Base-by-base conservation (phyloP, 495 filamentous ascomycete genomes). In the Hypoxylon perforatum region DNA sequence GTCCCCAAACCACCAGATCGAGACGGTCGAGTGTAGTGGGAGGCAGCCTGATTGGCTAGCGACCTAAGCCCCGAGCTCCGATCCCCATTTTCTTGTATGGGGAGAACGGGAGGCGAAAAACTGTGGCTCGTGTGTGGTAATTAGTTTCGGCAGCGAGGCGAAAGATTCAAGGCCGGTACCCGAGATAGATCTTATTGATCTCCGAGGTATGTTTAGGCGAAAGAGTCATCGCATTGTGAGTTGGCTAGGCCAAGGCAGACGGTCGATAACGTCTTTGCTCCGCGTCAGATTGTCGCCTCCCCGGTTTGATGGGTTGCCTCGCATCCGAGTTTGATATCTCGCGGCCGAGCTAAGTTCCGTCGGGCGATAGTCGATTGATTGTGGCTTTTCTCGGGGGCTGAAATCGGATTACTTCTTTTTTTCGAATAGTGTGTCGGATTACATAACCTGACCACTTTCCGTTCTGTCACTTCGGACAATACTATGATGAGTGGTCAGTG, bases 201-300 rank as follows among this genome's bases (percentile, higher is more conserved):
- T 65, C 55, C n/a, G n/a, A n/a, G n/a, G 39, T 21, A 41, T 23
- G 30, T 36, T 46, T 3, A 17, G 14, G 39, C 8, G 14, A 42
- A n/a, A 55, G 63, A 52, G 57, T 61, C 57, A 67, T 47, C 5
- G 14, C 25, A 33, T n/a, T n/a, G n/a, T 53, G 35, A 22, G 15
- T 42, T 55, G 58, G 64, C 57, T 51, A 56, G 21, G 46, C 50
- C 10, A 28, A 51, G 21, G 46, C 21, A 18, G 3, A 17, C 22
- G 22, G 21, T 14, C 25, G 25, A 28, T 28, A 28, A 28, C 25
- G 25, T 28, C 3, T 28, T 18, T n/a, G 39, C 42, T 54, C 52
- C 47, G 42, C 65, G 65, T 63, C 54, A 58, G 49, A 39, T 54
- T 63, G 48, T 67, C 19, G 63, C 57, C 63, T 51, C 56, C 36